These are phyloP conservation scores for Thielaviopsis punctulata DNA, from an alignment of 2,329 filamentous ascomycete genomes.

Conservation along the genomic window DNA sequence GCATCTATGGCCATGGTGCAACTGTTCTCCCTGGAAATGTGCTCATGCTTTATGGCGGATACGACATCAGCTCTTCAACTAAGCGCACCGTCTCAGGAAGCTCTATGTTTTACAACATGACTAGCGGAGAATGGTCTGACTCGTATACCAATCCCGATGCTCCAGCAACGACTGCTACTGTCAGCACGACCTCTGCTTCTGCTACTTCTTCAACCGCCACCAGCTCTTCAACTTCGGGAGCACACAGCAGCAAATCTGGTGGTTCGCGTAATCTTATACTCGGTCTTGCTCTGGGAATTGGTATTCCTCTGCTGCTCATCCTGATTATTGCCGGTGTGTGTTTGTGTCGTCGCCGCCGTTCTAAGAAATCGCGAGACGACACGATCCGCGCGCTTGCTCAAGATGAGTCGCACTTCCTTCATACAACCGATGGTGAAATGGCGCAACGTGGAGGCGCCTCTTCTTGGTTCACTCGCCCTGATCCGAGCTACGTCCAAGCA, in stretches of 20 bases:
- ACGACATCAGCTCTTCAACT: conserved; percentile 27
- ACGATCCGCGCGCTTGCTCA: conserved; percentile 32
- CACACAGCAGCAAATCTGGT: conserved; percentile 3
- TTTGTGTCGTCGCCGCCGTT: conserved; percentile 21
- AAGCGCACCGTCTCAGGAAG: conserved; percentile 18
- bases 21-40: conserved; percentile 47
- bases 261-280: conserved; percentile 28
- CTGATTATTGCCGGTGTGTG: conserved; percentile 32
- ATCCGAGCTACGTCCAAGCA: background rate
- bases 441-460: conserved; percentile 22
- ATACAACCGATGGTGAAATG: conserved; percentile 22
- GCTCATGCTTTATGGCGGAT: conserved; percentile 50
- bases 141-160: conserved; percentile 23
- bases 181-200: conserved; percentile 7
- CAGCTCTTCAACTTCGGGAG: background rate
- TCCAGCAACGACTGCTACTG: background rate
- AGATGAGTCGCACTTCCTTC: conserved; percentile 29
- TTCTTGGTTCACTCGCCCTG: conserved; percentile 17
- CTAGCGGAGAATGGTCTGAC: conserved; percentile 34
- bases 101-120: conserved; percentile 38
- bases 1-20: conserved; percentile 47
- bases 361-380: conserved; percentile 24
- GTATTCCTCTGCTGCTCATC: conserved; percentile 33
- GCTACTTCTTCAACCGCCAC: conserved; percentile 2
- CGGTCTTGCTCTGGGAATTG: conserved; percentile 48